Base-by-base conservation (phyloP, 352 stramenopile species). In the Phytophthora podocarpi region DNA sequence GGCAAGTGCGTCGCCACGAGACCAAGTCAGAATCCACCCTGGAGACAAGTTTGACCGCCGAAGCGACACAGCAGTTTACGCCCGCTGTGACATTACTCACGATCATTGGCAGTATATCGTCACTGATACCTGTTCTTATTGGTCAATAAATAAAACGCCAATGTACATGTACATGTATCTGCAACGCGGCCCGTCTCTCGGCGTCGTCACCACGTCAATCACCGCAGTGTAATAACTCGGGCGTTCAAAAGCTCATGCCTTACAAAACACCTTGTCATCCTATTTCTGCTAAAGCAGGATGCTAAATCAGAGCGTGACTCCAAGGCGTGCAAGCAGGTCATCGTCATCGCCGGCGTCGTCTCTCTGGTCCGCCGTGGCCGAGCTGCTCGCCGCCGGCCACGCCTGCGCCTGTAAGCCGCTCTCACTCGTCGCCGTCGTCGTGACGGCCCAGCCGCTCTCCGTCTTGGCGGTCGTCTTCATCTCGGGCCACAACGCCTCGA, bases 401-500 rank as follows among this genome's bases (percentile, higher is more conserved):
- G 49, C 51, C 52, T 64, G 58, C 34, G 50, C 36, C 31, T 59
- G 55, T 41, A 59, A 56, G 21, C 21, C 8, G 15, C 45, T 47
- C 36, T 54, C 49, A 15, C 11, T 47, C 58, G 40, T 10, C 6
- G 32, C 13, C 21, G 55, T 41, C 31, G 49, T 46, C 21, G 42
- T 10, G 20, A 58, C 32, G n/a, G 36, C 15, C 68, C 68, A 76
- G 26, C 57, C 62, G 35, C 39, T 70, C 8, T 58, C 48, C 20
- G 47, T 55, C 43, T 64, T 64, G 36, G 8, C 27, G 8, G 42
- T 54, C 23, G 57, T 13, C 43, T 63, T 64, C 28, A 72, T 45
- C 30, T 70, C 50, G 8, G 63, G 63, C 68, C 68, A 76, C 49
- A 76, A 46, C 43, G 63, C 63, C 23, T 68, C 59, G 12, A 76